Evolutionary conservation across 1,284 basidiomycete species (phyloP).

Genomic region (Austroboletus novae-zelandiae): DNA sequence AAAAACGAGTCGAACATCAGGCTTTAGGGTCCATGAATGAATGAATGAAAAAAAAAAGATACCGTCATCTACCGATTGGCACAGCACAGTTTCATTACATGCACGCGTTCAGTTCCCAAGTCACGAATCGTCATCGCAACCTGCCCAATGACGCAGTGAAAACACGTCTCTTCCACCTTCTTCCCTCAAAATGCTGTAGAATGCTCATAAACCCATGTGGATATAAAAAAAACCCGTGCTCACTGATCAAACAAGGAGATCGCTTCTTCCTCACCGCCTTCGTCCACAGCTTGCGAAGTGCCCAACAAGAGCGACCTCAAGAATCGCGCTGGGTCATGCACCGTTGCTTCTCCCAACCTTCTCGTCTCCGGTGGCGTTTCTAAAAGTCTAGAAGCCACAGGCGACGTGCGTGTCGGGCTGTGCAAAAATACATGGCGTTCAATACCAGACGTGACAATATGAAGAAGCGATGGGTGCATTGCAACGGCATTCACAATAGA

Average conservation of each 20-base stretch:
- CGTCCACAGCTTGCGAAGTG: slow-evolving; percentile 28
- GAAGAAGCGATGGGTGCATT: slow-evolving; percentile 68
- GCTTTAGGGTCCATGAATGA: slow-evolving; percentile 8
- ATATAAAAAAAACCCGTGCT: slow-evolving; percentile 17
- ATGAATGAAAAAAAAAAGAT: background rate
- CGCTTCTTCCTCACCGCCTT: slow-evolving; percentile 37
- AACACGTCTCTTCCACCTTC: slow-evolving; percentile 55
- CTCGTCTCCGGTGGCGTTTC: slow-evolving; percentile 50
- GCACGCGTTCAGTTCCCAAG: too few relatives aligned
- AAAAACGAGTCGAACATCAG: slow-evolving; percentile 8
- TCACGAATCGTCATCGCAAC: slow-evolving; percentile 19
- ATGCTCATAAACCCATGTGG: slow-evolving; percentile 8
- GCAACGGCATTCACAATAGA: slow-evolving; percentile 73
- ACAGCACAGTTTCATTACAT: too few relatives aligned
- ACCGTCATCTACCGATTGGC: too few relatives aligned
- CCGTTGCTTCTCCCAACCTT: slow-evolving; percentile 32
- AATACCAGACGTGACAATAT: slow-evolving; percentile 67
- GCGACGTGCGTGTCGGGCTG: slow-evolving; percentile 53
- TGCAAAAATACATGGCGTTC: slow-evolving; percentile 71
- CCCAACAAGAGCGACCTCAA: slow-evolving; percentile 34
- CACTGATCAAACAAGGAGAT: slow-evolving; percentile 53
- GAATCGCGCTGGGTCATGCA: slow-evolving; percentile 32
- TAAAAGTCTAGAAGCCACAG: slow-evolving; percentile 43
- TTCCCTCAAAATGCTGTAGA: slow-evolving; percentile 42
- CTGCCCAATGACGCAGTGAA: slow-evolving; percentile 34